Evolutionary conservation across 139 green algal species (phyloP).

Genomic region (Tetradesmus obliquus): DNA sequence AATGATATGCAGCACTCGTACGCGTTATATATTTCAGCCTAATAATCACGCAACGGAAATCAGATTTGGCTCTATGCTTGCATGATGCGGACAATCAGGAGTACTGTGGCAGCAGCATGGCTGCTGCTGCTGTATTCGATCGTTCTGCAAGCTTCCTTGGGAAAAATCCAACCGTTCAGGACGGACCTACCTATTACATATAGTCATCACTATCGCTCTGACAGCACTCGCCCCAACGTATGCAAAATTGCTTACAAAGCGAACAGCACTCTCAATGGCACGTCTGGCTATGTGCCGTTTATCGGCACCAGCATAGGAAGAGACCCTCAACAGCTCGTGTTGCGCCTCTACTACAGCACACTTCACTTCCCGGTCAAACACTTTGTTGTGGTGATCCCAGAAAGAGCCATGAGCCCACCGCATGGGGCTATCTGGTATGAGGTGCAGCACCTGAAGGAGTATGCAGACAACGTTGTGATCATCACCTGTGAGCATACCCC

Average conservation of each 20-base stretch:
- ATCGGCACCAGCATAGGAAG: neutral
- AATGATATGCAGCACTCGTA: too few species aligned
- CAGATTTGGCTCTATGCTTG: too few species aligned
- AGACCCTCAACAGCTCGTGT: neutral
- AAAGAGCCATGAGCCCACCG: neutral
- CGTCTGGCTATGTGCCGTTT: neutral
- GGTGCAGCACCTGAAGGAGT: neutral
- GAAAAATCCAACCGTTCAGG: neutral
- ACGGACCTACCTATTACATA: neutral
- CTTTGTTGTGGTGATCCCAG: neutral
- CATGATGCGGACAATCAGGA: too few species aligned
- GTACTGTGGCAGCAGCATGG: too few species aligned
- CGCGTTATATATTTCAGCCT: too few species aligned
- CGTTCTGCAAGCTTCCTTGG: too few species aligned
- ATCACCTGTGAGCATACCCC: neutral
- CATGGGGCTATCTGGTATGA: neutral
- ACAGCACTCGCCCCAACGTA: neutral
- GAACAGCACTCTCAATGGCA: neutral
- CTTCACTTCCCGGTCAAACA: neutral
- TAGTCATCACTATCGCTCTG: neutral
- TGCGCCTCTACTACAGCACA: neutral
- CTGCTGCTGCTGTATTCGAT: too few species aligned
- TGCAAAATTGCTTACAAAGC: neutral
- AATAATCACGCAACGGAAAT: too few species aligned
- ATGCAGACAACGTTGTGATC: neutral